Percentiles rank a stretch among this genome's conserved stretches.
phyloP scores from a whole-genome alignment of 768 basidiomycete species.

The Boletus edulis region DNA sequence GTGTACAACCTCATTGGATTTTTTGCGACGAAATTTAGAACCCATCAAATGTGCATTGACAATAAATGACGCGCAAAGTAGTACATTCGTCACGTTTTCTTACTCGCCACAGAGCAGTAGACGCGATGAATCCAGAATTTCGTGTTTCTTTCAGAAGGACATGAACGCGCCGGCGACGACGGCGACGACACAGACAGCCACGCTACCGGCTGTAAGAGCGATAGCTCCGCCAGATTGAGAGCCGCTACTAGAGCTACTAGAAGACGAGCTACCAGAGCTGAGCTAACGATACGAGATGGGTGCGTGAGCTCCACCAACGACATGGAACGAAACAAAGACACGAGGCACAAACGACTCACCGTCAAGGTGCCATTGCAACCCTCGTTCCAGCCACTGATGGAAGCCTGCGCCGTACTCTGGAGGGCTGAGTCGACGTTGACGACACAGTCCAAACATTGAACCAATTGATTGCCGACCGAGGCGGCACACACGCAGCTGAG shows the following conservation, averaged over 20 bases:
- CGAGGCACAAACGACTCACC: constrained; percentile 8
- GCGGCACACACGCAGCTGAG: constrained; percentile 13
- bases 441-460: constrained; percentile 23
- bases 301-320: too few species aligned
- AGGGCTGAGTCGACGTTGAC: background rate
- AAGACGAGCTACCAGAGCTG: background rate
- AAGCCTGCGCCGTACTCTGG: constrained; percentile 3
- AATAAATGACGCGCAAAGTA: too few species aligned
- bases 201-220: constrained; percentile 1
- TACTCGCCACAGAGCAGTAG: too few species aligned
- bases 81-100: too few species aligned
- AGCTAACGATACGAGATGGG: constrained; percentile 3
- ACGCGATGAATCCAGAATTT: too few species aligned
- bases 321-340: background rate
- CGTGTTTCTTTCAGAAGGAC: constrained; percentile 5
- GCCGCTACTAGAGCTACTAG: background rate
- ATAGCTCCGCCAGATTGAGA: background rate
- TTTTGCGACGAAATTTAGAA: too few species aligned
- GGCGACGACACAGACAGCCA: constrained; percentile 1
- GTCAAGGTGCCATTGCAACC: constrained; percentile 16
- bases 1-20: too few species aligned
- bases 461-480: constrained; percentile 10
- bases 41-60: too few species aligned
- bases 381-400: constrained; percentile 15
- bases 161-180: constrained; percentile 11